Percentiles rank a stretch among this genome's conserved stretches.
phyloP scores from a whole-genome alignment of 2,329 filamentous ascomycete species.

The Cladobotryum mycophilum region DNA sequence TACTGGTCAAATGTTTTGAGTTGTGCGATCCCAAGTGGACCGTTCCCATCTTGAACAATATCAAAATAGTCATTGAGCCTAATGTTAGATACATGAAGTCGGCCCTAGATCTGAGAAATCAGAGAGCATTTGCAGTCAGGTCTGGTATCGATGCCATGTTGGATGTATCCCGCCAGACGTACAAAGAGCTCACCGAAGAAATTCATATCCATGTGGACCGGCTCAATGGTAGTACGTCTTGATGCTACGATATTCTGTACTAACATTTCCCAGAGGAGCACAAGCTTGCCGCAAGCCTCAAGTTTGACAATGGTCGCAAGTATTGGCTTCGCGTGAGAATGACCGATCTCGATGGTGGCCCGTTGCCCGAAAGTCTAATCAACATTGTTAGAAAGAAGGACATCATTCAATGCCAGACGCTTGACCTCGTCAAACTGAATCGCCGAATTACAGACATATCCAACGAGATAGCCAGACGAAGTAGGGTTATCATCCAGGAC shows the following conservation, averaged over 20 bases:
- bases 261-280: constrained; percentile 25
- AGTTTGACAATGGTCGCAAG: constrained; percentile 69
- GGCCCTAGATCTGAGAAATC: constrained; percentile 80
- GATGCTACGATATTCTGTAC: neutral
- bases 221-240: constrained; percentile 49
- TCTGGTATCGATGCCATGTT: constrained; percentile 78
- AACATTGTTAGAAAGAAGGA: constrained; percentile 68
- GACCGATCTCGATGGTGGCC: constrained; percentile 54
- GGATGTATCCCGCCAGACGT: constrained; percentile 81
- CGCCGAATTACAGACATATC: constrained; percentile 72
- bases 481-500: constrained; percentile 63
- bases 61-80: constrained; percentile 67
- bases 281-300: constrained; percentile 57
- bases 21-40: constrained; percentile 62
- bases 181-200: constrained; percentile 81
- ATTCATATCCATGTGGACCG: constrained; percentile 63
- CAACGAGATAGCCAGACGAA: constrained; percentile 76
- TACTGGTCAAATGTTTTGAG: constrained; percentile 62
- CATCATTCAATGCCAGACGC: constrained; percentile 80
- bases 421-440: constrained; percentile 77
- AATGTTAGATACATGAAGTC: constrained; percentile 73
- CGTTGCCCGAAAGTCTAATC: constrained; percentile 64
- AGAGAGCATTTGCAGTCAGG: constrained; percentile 84
- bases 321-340: constrained; percentile 69
- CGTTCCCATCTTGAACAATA: constrained; percentile 54